Evolutionary conservation across 116 monocot genomes (phyloP), one percentile per base, ranked within the genome.

Genomic region (Phalaenopsis hybrid): DNA sequence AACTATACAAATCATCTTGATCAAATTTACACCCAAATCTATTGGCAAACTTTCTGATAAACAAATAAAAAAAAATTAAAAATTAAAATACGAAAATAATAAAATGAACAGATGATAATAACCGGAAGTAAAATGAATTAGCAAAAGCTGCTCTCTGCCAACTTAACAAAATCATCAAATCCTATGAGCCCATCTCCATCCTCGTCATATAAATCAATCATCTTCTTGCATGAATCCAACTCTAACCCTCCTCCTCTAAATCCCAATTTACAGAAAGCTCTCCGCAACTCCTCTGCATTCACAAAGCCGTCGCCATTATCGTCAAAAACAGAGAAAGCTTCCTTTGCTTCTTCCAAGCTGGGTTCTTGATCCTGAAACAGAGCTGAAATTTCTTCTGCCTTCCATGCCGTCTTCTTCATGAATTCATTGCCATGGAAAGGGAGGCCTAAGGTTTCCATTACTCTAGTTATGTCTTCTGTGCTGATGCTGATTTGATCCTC

Each of bases 311-410:
- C 88, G 20, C 79, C 5, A 50, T 91, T 86, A 78, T 83, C 82
- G 81, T 91, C 91, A 77, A 91, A 91, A 44, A 91, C 85, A 44
- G 41, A 18, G 45, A 91, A 91, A 3, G 86, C 91, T 68, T 83
- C 81, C 80, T 72, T 85, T n/a, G 85, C 81, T 82, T 91, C 91
- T 11, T 86, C 79, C 80, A 84, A 81, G 52, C 84, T 84, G 1
- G 89, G 92, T 67, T 87, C 92, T 48, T 84, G 46, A 57, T 92
- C 89, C 49, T 86, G 84, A 77, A 92, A 92, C 79, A 86, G 51
- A 9, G 41, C 34, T 1, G 57, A 6, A 16, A 89, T 70, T 13
- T 79, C 83, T 9, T 79, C 37, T 34, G 70, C 34, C 70, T 34
- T 70, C 11, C 59, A 59, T 4, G 15, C 17, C 20, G 20, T 59